Evolutionary conservation across 257 asterid species (phyloP), one percentile per base, ranked within the genome.

Genomic region (Marsdenia floribunda): DNA sequence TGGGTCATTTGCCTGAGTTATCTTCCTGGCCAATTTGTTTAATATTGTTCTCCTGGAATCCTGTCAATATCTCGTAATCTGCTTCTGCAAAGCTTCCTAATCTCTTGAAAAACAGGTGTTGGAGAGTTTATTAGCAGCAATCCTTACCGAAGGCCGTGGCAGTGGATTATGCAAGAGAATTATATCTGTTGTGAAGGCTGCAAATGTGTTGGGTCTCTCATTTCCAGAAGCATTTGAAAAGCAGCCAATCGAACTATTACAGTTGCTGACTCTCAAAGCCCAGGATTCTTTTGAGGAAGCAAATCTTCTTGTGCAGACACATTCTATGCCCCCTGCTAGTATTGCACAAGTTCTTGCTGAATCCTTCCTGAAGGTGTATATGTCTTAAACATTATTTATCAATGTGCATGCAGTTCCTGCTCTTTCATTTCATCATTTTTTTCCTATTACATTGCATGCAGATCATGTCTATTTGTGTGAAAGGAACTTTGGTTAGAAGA

Each of bases 291-390:
- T 90, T 68, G 97, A 92, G 77, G 99, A 92, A 83, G 96, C 99
- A 74, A 86, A 76, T 75, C 89, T 90, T 70, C 87, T 95, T 70
- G 97, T 90, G 78, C 89, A 83, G 85, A 83, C 92, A 61, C 99
- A 95, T 88, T 81, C 90, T 70, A 88, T 95, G 92, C 89, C 94
- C 68, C 93, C 99, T 75, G 90, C 99, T 76, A 92, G 96, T 82
- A 90, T 88, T 81, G 99, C 99, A 80, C 99, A 92, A 82, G 88
- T 92, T 82, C 98, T 95, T 54, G 98, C 98, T 22, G 98, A 95
- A 82, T 95, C 99, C 46, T 95, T 95, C 83, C 83, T 89, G 61
- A 95, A 92, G 98, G 99, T 91, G 83, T 76, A 69, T 73, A 59
- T 47, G 46, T 46, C 61, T 55, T 26, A 3, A 42, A 18, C 16